These are phyloP conservation scores for Neoascochyta sp. DNA, from an alignment of 2,329 filamentous ascomycete genomes.

Conservation along the genomic window DNA sequence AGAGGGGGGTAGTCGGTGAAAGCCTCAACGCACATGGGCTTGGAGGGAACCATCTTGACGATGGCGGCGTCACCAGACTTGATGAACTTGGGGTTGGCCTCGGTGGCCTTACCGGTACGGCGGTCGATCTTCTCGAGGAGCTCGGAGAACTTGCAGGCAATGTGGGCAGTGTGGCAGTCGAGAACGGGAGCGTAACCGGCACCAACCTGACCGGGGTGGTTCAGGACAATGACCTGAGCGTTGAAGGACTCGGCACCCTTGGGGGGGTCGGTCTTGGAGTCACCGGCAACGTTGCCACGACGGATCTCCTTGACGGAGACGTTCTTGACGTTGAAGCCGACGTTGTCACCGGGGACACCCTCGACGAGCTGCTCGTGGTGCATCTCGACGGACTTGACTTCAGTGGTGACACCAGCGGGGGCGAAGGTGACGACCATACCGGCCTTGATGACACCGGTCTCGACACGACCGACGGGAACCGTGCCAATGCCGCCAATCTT, in stretches of 20 bases:
- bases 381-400: constrained; percentile 99
- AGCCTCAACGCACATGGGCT: constrained; percentile 99
- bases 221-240: constrained; percentile 99
- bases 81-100: constrained; percentile 96
- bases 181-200: constrained; percentile 98
- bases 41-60: constrained; percentile 99
- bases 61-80: constrained; percentile 99
- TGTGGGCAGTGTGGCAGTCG: constrained; percentile 99
- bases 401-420: constrained; percentile 97
- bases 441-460: constrained; percentile 89
- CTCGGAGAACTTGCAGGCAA: constrained; percentile 99
- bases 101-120: constrained; percentile 97
- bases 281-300: constrained; percentile 99
- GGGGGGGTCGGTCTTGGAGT: constrained; percentile 99
- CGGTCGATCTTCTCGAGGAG: constrained; percentile 99
- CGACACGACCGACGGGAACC: constrained; percentile 99
- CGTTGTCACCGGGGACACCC: constrained; percentile 99
- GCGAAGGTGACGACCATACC: constrained; percentile 97
- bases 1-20: constrained; percentile 99
- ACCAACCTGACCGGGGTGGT: constrained; percentile 99
- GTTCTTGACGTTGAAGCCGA: constrained; percentile 99
- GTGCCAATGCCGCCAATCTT: constrained; percentile 99
- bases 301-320: constrained; percentile 99
- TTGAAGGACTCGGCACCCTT: constrained; percentile 88
- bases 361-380: constrained; percentile 98